A percentile compares a stretch with the other conserved stretches of the same genome.
Evolutionary conservation across 1,284 basidiomycete genomes (phyloP).

Genomic region (Porogramme epimiltina): DNA sequence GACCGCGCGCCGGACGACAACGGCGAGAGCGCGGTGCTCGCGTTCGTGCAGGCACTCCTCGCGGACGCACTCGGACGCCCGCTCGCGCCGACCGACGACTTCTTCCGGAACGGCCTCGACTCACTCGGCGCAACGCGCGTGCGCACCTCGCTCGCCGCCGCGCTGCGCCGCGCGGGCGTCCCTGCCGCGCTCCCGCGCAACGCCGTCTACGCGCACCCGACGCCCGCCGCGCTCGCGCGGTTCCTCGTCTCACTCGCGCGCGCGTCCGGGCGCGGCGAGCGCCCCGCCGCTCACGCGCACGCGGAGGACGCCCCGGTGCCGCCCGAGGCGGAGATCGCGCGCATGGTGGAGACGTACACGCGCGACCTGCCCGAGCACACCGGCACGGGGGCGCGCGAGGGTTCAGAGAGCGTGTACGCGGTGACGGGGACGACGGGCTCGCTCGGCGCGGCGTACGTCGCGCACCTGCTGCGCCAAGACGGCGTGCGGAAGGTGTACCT

Average conservation of each 20-base stretch:
- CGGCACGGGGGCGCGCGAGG: not conserved
- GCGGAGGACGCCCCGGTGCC: not conserved
- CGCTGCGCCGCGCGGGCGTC: slow-evolving; percentile 1
- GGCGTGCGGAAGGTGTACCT: slow-evolving; percentile 1
- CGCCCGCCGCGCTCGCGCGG: slow-evolving; percentile 9
- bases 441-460: slow-evolving; percentile 5
- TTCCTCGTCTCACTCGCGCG: slow-evolving; percentile 1
- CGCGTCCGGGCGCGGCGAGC: not conserved
- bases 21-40: slow-evolving; percentile 11
- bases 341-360: slow-evolving; percentile 2
- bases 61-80: not conserved
- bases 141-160: slow-evolving; percentile 9
- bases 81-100: slow-evolving; percentile 1
- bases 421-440: slow-evolving; percentile 8
- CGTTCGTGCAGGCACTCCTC: slow-evolving; percentile 6
- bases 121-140: slow-evolving; percentile 14
- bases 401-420: slow-evolving; percentile 1
- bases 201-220: slow-evolving; percentile 20
- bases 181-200: slow-evolving; percentile 15
- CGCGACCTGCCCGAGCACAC: not conserved
- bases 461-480: not conserved
- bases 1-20: slow-evolving; percentile 3
- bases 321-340: not conserved
- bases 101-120: slow-evolving; percentile 17
- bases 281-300: not conserved